Evolutionary conservation across 257 asterid species (phyloP).

Genomic region (Handroanthus guayacan): DNA sequence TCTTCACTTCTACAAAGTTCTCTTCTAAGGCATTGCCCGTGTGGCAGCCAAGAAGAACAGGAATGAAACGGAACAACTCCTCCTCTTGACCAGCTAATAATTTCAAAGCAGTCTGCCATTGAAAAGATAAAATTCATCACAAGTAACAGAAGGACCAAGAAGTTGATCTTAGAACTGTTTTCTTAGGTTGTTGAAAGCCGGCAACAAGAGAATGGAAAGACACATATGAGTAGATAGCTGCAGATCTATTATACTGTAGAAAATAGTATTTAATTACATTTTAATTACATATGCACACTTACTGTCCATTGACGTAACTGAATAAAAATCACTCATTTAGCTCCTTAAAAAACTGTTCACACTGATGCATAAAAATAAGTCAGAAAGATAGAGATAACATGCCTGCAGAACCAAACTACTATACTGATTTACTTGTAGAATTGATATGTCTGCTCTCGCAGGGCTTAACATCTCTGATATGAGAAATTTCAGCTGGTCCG

Average conservation of each 20-base stretch:
- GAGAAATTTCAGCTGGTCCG: constrained; percentile 68
- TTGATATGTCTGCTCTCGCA: constrained; percentile 57
- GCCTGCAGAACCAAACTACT: constrained; percentile 97
- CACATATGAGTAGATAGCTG: neutral
- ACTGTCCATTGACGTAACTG: neutral
- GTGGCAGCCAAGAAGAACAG: constrained; percentile 74
- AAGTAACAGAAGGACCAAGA: constrained; percentile 19
- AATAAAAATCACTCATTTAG: constrained; percentile 3
- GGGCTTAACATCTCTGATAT: constrained; percentile 69
- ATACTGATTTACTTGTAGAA: constrained; percentile 65
- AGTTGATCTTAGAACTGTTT: neutral
- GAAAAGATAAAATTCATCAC: constrained; percentile 30
- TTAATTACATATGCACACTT: neutral
- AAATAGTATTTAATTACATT: neutral
- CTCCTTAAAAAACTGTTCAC: neutral
- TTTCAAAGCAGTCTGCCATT: constrained; percentile 81
- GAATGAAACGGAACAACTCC: constrained; percentile 62
- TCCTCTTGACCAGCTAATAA: constrained; percentile 73
- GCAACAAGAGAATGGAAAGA: neutral
- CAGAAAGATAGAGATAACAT: constrained; percentile 36
- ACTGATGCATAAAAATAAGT: constrained; percentile 12
- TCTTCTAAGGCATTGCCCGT: constrained; percentile 47
- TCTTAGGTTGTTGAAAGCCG: neutral
- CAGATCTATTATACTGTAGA: constrained; percentile 4
- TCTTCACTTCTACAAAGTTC: constrained; percentile 48